Conservation (phyloP, 352 stramenopile species). For the Pseudoperonospora humuli region DNA sequence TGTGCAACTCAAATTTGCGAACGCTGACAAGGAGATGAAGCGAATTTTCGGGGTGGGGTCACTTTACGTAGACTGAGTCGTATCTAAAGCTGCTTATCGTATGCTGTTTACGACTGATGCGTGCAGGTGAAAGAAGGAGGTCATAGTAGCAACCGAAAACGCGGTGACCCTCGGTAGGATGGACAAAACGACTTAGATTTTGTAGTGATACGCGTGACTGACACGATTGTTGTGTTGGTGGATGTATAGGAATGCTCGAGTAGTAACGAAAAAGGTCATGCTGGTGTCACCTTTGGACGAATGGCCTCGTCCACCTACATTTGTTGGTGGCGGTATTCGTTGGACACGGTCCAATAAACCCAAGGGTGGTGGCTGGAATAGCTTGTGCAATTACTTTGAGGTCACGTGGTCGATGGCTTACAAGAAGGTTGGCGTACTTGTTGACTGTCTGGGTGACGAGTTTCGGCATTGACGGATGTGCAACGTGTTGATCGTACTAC, state of each 20-base stretch:
- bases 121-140: slow-evolving; percentile 55
- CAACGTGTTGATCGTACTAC: neutral
- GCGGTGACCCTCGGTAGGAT: slow-evolving; percentile 52
- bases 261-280: slow-evolving; percentile 65
- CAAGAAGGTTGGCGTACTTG: slow-evolving; percentile 54
- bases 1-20: slow-evolving; percentile 66
- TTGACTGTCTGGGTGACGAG: neutral
- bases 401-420: slow-evolving; percentile 83
- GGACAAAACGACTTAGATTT: neutral
- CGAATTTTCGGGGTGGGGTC: slow-evolving; percentile 79
- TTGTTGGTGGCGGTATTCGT: slow-evolving; percentile 78
- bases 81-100: neutral
- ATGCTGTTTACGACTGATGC: neutral
- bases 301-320: slow-evolving; percentile 80
- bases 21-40: slow-evolving; percentile 87
- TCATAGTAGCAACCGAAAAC: slow-evolving; percentile 36
- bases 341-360: slow-evolving; percentile 81
- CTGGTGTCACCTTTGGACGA: slow-evolving; percentile 73
- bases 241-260: slow-evolving; percentile 36
- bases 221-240: neutral
- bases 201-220: neutral
- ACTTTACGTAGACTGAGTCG: neutral
- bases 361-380: slow-evolving; percentile 53
- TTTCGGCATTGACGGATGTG: neutral
- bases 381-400: slow-evolving; percentile 72